Evolutionary conservation across 169 alveolate genomes (phyloP).

Genomic region (Eimeria mitis): DNA sequence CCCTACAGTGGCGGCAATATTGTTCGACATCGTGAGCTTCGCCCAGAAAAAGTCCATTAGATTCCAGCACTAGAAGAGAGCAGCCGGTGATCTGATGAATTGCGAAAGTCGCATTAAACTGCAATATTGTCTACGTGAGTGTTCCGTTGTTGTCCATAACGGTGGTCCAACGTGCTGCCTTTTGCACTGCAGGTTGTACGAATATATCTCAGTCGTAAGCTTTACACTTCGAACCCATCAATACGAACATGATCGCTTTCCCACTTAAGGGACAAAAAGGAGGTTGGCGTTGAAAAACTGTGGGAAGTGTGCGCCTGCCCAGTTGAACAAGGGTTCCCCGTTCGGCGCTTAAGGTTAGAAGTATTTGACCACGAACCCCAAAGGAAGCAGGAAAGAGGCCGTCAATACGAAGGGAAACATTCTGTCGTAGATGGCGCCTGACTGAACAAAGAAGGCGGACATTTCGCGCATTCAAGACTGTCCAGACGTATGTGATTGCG

Average conservation of each 20-base stretch:
- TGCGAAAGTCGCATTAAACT: neutral
- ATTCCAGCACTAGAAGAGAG: neutral
- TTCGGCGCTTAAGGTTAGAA: neutral
- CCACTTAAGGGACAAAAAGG: neutral
- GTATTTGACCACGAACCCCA: conserved; percentile 5
- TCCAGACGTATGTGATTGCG: neutral
- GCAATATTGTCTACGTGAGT: neutral
- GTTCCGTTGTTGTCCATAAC: neutral
- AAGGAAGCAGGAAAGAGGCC: conserved; percentile 47
- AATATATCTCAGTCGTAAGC: neutral
- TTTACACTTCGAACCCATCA: neutral
- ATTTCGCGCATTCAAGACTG: neutral
- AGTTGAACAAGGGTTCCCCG: neutral
- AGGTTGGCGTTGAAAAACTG: neutral
- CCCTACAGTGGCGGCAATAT: neutral
- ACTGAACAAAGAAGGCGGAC: neutral
- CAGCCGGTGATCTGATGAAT: neutral
- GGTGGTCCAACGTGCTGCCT: neutral
- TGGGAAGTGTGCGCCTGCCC: neutral
- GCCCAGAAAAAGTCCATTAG: neutral
- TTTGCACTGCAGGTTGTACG: neutral
- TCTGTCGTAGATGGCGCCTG: conserved; percentile 47
- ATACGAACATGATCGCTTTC: neutral
- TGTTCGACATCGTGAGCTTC: neutral
- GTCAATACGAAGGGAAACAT: conserved; percentile 47